Percentiles rank a stretch among this genome's conserved stretches.
These are phyloP conservation scores for Lathyrus tuberosus DNA, from an alignment of 306 rosid species.

Conservation along the genomic window DNA sequence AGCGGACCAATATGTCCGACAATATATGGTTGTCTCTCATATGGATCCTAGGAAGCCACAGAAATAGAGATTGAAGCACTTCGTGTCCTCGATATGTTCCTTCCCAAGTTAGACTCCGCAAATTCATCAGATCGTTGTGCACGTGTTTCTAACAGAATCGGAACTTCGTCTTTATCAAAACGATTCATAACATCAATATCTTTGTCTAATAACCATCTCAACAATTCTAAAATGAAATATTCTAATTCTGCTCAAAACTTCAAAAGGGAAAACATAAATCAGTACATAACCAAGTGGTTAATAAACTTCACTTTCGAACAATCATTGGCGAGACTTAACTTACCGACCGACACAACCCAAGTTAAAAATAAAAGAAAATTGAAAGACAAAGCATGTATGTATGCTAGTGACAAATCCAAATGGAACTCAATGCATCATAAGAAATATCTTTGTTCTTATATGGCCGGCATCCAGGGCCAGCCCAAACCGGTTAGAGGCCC, in stretches of 20 bases:
- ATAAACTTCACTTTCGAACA: not conserved
- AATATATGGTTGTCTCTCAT: constrained; percentile 5
- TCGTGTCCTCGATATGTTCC: constrained; percentile 25
- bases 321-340: not conserved
- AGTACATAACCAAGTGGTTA: not conserved
- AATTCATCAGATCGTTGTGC: constrained; percentile 46
- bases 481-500: too few relatives aligned
- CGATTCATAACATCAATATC: constrained; percentile 11
- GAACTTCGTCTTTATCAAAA: constrained; percentile 45
- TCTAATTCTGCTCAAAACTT: constrained; percentile 8
- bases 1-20: constrained; percentile 10
- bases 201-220: not conserved
- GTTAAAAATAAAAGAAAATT: not conserved
- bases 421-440: constrained; percentile 7
- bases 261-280: not conserved
- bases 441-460: constrained; percentile 2
- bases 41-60: not conserved
- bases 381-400: not conserved
- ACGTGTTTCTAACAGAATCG: constrained; percentile 59
- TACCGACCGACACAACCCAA: not conserved
- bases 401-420: constrained; percentile 13
- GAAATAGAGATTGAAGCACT: constrained; percentile 12
- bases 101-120: constrained; percentile 44
- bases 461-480: too few relatives aligned
- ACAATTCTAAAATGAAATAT: constrained; percentile 3